Conservation (phyloP, 2,329 filamentous ascomycete genomes). For the Fusarium lateritium region DNA sequence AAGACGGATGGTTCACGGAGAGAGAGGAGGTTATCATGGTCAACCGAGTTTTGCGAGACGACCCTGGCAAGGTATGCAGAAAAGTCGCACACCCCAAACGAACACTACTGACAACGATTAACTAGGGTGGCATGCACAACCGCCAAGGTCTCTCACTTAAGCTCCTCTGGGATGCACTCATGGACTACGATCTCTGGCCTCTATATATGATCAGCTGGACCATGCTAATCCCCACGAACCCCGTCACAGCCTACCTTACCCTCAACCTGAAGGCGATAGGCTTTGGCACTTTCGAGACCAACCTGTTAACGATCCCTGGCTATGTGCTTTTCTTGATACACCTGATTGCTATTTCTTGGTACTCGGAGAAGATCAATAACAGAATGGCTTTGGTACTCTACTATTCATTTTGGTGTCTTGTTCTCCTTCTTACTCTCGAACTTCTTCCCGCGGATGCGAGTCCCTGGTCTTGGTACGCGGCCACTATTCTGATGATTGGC, state of each 20-base stretch:
- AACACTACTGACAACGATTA: not conserved
- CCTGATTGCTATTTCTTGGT: slow-evolving; percentile 60
- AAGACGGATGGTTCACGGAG: slow-evolving; percentile 69
- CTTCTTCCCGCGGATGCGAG: slow-evolving; percentile 46
- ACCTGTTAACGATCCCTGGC: slow-evolving; percentile 69
- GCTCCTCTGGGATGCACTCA: slow-evolving; percentile 63
- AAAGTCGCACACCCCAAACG: too few relatives aligned
- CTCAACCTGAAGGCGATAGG: slow-evolving; percentile 64
- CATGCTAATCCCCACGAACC: slow-evolving; percentile 46
- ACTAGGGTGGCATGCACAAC: slow-evolving; percentile 69
- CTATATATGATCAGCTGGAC: slow-evolving; percentile 42
- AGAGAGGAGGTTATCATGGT: slow-evolving; percentile 67
- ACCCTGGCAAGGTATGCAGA: slow-evolving; percentile 61
- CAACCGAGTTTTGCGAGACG: slow-evolving; percentile 70
- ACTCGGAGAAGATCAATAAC: slow-evolving; percentile 61
- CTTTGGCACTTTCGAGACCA: slow-evolving; percentile 67
- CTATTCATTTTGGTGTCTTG: slow-evolving; percentile 68
- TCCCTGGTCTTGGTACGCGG: slow-evolving; percentile 52
- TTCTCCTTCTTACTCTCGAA: slow-evolving; percentile 65
- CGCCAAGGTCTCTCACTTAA: slow-evolving; percentile 66
- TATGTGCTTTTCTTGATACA: slow-evolving; percentile 57
- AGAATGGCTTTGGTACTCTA: slow-evolving; percentile 58
- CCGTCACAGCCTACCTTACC: slow-evolving; percentile 61
- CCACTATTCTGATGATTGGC: slow-evolving; percentile 54
- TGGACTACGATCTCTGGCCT: slow-evolving; percentile 67